Evolutionary conservation across 306 rosid genomes (phyloP), one percentile per base, ranked within the genome.

Genomic region (Cucurbita argyrosperma): DNA sequence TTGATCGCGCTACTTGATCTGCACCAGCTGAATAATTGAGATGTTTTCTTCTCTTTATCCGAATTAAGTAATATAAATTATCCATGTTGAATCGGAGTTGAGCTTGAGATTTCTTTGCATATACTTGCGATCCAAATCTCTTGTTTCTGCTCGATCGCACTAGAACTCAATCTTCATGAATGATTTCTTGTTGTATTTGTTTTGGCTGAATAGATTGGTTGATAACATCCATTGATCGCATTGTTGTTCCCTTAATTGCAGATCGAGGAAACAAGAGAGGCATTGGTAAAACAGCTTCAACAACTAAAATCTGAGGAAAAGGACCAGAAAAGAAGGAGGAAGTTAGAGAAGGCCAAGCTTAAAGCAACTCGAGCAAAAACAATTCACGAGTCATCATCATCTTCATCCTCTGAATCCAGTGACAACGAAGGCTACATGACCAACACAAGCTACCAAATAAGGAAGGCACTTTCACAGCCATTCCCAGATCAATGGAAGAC

Each of bases 361-460:
- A 87, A 85, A 75, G 85, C 85, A 16, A 56, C 83, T 7, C 81
- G 72, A 76, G 79, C 71, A 86, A 79, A 74, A 67, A 74, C 60
- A 42, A 74, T 60, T 57, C 39, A 58, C 57, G 78, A 82, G 68
- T 84, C 85, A 0, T 86, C 85, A 0, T 86, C 96, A 0, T 86
- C 90, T 1, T 87, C 90, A 7, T 93, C 92, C 0, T 88, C 95
- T 1, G 95, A 86, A 79, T 90, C 96, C 10, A 89, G 97, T 56
- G 96, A 83, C 57, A 79, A 84, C 4, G 91, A 95, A 15, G 86
- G 46, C 26, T 76, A 86, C 67, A 81, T 72, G 46, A 82, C 81
- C 67, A 81, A 86, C 80, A 84, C 76, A 85, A 79, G 70, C 40
- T 18, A 76, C 80, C 55, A 72, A 23, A 80, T 79, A 80, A 47